Evolutionary conservation across 2,329 filamentous ascomycete genomes (phyloP).

Genomic region (Kalmusia sp.): DNA sequence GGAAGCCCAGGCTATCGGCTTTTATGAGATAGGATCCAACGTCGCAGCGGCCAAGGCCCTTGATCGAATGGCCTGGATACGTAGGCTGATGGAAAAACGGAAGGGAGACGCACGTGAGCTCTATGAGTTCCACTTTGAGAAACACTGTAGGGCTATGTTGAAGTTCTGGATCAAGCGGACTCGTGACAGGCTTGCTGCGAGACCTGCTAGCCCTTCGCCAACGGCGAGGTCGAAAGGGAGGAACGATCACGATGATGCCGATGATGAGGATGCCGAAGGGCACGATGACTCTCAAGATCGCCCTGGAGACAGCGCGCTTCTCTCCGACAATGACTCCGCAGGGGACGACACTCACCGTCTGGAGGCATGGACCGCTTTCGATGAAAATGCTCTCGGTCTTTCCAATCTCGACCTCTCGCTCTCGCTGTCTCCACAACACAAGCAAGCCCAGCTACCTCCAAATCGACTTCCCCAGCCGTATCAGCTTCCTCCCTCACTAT

Average conservation of each 20-base stretch:
- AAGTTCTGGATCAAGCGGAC: constrained; percentile 61
- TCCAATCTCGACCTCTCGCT: neutral
- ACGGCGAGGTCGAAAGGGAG: constrained; percentile 14
- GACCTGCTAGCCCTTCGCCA: constrained; percentile 34
- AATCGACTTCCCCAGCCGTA: constrained; percentile 15
- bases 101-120: constrained; percentile 61
- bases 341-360: constrained; percentile 1
- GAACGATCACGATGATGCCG: constrained; percentile 11
- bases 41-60: constrained; percentile 56
- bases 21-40: constrained; percentile 56
- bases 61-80: constrained; percentile 64
- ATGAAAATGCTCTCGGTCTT: neutral
- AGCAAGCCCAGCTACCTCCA: neutral
- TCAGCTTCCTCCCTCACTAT: constrained; percentile 11
- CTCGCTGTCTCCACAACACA: neutral
- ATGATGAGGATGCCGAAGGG: constrained; percentile 8
- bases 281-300: neutral
- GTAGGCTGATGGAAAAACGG: constrained; percentile 62
- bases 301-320: no score
- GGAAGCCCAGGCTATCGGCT: constrained; percentile 52
- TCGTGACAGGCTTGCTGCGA: constrained; percentile 30
- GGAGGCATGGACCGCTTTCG: neutral
- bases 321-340: no score
- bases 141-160: constrained; percentile 63
- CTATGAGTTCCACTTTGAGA: constrained; percentile 59